Base-by-base conservation (phyloP, 106 monocot species). In the Iris macrosiphon region DNA sequence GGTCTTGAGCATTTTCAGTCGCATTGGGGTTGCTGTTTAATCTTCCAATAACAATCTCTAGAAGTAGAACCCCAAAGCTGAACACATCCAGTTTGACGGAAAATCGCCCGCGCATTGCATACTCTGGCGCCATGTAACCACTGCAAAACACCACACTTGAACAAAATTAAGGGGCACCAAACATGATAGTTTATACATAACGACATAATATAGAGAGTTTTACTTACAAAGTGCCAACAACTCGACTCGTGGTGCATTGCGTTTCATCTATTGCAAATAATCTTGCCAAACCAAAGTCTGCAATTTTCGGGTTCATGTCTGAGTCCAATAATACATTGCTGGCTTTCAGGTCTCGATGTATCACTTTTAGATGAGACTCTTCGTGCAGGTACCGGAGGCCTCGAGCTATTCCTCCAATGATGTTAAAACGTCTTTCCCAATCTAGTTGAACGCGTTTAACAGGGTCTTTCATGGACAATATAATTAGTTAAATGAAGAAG, bases 301-400 rank as follows among this genome's bases (percentile, higher is more conserved):
- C 49, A 40, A 63, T 63, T 63, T 49, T 63, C 25, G 49, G 50
- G 10, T 25, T 51, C 63, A 63, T 52, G 7, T 63, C 27, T n/a
- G 13, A 7, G 18, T 49, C 63, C 9, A 63, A 40, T 25, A 63
- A 40, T 3, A 63, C 40, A 19, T 63, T 63, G 25, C 63, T 40
- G 5, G 63, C 63, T 63, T 63, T 63, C 13, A 63, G 24, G 38
- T 63, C 63, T 1, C 63, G 49, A 27, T 63, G 63, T 16, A 63
- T 51, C 6, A 38, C 39, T 13, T 29, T 63, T 15, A 51, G 15
- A 12, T 19, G 49, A n/a, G 63, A 63, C 7, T 63, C 63, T 63
- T 63, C 39, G 28, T 63, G 49, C 7, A 63, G 49, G 23, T 63
- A 63, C 15, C 49, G 24, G 11, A 51, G 63, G 5, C 63, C 63